phyloP scores from a whole-genome alignment of 345 rosid genomes.

The Turritis glabra region DNA sequence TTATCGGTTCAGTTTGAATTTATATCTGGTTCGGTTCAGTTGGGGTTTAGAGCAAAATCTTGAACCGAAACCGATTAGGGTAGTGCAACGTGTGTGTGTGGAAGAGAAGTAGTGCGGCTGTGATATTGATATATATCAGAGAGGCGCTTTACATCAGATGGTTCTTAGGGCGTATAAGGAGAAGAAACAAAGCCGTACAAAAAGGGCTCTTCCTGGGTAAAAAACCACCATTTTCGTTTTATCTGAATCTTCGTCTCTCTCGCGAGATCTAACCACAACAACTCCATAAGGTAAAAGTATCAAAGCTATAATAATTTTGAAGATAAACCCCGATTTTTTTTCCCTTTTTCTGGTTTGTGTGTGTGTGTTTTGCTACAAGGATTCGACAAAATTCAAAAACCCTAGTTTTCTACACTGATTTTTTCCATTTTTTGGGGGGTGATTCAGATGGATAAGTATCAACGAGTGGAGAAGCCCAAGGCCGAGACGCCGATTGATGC shows the following conservation, averaged over 20 bases:
- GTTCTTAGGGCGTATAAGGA: conserved; percentile 32
- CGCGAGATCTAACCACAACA: conserved; percentile 25
- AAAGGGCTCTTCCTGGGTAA: conserved; percentile 34
- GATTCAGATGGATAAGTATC: conserved; percentile 71
- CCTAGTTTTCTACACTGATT: conserved; percentile 24
- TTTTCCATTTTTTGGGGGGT: neutral
- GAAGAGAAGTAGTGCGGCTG: conserved; percentile 42
- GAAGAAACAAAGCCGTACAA: conserved; percentile 43
- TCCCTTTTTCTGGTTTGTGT: neutral
- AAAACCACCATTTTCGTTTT: conserved; percentile 21
- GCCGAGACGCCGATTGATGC: conserved; percentile 57
- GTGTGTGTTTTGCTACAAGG: neutral
- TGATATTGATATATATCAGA: conserved; percentile 41
- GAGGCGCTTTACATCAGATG: conserved; percentile 14
- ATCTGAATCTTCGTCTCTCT: conserved; percentile 24
- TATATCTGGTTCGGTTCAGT: conserved; percentile 4
- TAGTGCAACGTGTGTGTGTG: conserved; percentile 42
- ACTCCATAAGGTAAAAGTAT: conserved; percentile 22
- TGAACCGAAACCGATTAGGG: conserved; percentile 42
- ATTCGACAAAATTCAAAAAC: conserved; percentile 10
- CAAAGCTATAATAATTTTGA: neutral
- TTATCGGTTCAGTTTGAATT: too few species aligned
- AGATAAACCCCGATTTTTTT: conserved; percentile 4
- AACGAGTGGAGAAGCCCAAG: conserved; percentile 72
- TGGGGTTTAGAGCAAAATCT: neutral